Evolutionary conservation across 441 rosid species (phyloP).

Genomic region (Theobroma grandiflorum): DNA sequence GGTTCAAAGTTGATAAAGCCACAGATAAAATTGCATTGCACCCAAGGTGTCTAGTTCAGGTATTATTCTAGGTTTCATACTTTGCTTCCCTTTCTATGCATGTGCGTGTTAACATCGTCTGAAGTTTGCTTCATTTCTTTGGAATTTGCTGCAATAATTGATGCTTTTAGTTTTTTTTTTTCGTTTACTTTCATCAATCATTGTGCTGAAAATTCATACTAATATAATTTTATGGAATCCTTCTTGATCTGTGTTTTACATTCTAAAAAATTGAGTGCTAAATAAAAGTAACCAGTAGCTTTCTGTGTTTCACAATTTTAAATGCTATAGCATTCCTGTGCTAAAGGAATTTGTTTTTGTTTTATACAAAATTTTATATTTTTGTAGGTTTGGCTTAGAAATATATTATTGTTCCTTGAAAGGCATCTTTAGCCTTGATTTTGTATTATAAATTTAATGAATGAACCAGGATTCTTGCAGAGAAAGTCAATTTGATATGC

Average conservation of each 20-base stretch:
- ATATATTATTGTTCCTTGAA: slow-evolving; percentile 3
- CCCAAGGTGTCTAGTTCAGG: slow-evolving; percentile 94
- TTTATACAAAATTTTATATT: background rate
- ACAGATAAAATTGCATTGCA: slow-evolving; percentile 76
- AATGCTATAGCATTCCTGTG: slow-evolving; percentile 9
- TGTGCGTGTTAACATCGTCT: background rate
- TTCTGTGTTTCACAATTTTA: background rate
- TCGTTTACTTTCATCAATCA: background rate
- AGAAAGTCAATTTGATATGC: slow-evolving; percentile 14
- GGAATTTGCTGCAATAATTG: background rate
- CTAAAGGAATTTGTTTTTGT: background rate
- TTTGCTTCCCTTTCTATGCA: background rate
- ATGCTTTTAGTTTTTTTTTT: background rate
- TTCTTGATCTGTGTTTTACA: slow-evolving; percentile 13
- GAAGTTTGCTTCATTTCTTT: slow-evolving; percentile 15
- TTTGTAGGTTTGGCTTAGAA: background rate
- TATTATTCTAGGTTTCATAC: slow-evolving; percentile 34
- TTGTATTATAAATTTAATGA: background rate
- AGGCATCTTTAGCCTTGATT: slow-evolving; percentile 4
- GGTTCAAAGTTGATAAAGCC: slow-evolving; percentile 86
- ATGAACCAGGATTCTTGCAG: slow-evolving; percentile 12
- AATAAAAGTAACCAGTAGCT: background rate
- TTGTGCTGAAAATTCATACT: background rate
- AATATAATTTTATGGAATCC: background rate
- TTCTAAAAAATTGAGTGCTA: background rate